Base-by-base conservation (phyloP, 345 rosid genomes). In the Salix arbutifolia region DNA sequence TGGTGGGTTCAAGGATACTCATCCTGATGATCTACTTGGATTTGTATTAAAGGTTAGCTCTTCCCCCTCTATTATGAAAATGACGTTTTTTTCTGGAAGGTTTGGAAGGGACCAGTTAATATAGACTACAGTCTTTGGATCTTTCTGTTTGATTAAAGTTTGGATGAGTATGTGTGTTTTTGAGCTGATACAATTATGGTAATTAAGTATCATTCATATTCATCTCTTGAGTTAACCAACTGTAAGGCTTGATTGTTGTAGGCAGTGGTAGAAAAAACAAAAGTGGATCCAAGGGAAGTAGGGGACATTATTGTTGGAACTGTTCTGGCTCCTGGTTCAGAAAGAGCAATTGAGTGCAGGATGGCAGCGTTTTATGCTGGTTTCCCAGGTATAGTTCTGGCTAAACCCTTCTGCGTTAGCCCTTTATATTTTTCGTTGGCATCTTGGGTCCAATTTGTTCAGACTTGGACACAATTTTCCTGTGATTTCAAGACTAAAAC, bases 251-350 rank as follows among this genome's bases (percentile, higher is more conserved):
- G 23, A 7, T 21, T 80, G 69, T 21, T 80, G 69, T 76, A 95
- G 97, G 97, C 96, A 58, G 69, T 95, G 71, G 83, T 95, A 76
- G 93, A 91, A 70, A 90, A 79, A 76, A 89, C 94, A 58, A 87
- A 89, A 35, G 74, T 91, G 86, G 84, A 90, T 79, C 98, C 99
- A 16, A 83, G 86, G 75, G 98, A 95, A 83, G 90, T 95, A 16
- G 98, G 92, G 53, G 99, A 95, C 84, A 93, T 96, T 60, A 91
- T 96, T 48, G 96, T 96, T 30, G 99, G 99, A 66, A 93, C 99
- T 0, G 99, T 95, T 68, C 72, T 91, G 77, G 93, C 97, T 16
- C 97, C 96, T 1, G 98, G 97, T 35, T 93, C 99, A 52, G 84
- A 75, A 70, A 85, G 99, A 83, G 99, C 89, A 48, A 89, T 78